These are phyloP conservation scores for Podaxis rugospora DNA, from an alignment of 768 basidiomycete genomes.

Conservation along the genomic window DNA sequence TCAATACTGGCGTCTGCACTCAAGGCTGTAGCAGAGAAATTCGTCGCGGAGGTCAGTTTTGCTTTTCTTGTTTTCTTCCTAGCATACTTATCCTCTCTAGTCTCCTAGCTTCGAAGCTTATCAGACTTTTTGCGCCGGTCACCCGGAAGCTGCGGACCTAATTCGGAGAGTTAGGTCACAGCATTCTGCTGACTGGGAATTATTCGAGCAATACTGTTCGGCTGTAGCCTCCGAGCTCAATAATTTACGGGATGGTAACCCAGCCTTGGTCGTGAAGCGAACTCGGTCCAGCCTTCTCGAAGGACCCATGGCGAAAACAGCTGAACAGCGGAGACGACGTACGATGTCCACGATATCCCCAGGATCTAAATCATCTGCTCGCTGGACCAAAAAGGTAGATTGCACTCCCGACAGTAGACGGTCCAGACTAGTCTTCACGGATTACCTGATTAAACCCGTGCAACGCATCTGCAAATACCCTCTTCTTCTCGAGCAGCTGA, in stretches of 20 bases:
- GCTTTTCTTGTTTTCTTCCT: conserved; percentile 1
- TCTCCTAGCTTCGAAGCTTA: conserved; percentile 74
- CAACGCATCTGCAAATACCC: conserved; percentile 96
- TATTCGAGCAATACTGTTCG: conserved; percentile 78
- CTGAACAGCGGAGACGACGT: conserved; percentile 32
- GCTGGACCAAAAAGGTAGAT: conserved; percentile 28
- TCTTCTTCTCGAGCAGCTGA: conserved; percentile 76
- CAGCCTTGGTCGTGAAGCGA: conserved; percentile 12
- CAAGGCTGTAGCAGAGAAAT: conserved; percentile 48
- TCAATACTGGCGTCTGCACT: conserved; percentile 41
- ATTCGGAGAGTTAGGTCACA: conserved; percentile 63
- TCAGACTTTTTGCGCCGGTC: conserved; percentile 82
- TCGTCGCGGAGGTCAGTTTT: conserved; percentile 49
- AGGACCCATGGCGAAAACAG: conserved; percentile 10
- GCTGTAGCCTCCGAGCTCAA: conserved; percentile 39
- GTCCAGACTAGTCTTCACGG: conserved; percentile 58
- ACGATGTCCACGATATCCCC: conserved; percentile 49
- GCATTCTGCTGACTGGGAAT: conserved; percentile 72
- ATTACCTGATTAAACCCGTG: conserved; percentile 96
- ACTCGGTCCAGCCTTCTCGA: conserved; percentile 12
- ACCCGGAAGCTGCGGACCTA: conserved; percentile 75
- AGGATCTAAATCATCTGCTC: conserved; percentile 36
- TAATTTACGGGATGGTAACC: conserved; percentile 17
- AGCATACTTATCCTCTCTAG: conserved; percentile 32
- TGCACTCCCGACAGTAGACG: conserved; percentile 18